These are phyloP conservation scores for Pseudevernia furfuracea DNA, from an alignment of 495 filamentous ascomycete genomes.

Conservation along the genomic window DNA sequence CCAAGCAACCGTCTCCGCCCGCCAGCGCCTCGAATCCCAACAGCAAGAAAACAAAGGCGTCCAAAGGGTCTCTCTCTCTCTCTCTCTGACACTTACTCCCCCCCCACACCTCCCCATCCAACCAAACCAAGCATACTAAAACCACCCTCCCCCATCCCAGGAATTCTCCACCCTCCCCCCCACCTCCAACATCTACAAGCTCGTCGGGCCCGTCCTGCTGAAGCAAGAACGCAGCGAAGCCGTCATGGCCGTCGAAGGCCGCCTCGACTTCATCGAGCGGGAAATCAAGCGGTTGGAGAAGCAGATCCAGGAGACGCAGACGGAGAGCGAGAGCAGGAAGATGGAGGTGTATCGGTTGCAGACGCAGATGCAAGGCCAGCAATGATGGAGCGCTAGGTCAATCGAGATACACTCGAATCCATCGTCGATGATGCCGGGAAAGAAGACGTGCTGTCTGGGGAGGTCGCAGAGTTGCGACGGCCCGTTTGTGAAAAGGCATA, in stretches of 20 bases:
- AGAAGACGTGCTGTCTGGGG: not conserved
- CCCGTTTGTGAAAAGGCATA: not conserved
- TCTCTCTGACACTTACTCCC: not conserved
- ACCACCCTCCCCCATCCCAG: constrained; percentile 31
- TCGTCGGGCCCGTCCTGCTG: constrained; percentile 83
- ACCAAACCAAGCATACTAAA: too few species aligned
- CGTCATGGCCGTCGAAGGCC: constrained; percentile 76
- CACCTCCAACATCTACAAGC: constrained; percentile 86
- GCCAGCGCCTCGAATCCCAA: constrained; percentile 90
- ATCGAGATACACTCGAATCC: not conserved
- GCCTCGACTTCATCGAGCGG: constrained; percentile 84
- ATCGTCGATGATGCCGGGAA: not conserved
- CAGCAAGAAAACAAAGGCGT: constrained; percentile 86
- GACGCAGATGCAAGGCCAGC: constrained; percentile 15
- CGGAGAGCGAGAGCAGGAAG: constrained; percentile 75
- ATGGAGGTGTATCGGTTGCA: constrained; percentile 38
- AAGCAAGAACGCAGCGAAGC: constrained; percentile 92
- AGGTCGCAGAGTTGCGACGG: not conserved
- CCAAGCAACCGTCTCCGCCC: constrained; percentile 62
- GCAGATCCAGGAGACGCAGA: constrained; percentile 70
- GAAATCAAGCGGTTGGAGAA: constrained; percentile 83
- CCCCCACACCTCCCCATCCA: not conserved
- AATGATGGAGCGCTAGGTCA: not conserved
- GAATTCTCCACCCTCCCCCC: constrained; percentile 76
- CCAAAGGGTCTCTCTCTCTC: constrained; percentile 50